phyloP scores from a whole-genome alignment of 2,329 filamentous ascomycete genomes.

The Davidsoniella eucalypti region DNA sequence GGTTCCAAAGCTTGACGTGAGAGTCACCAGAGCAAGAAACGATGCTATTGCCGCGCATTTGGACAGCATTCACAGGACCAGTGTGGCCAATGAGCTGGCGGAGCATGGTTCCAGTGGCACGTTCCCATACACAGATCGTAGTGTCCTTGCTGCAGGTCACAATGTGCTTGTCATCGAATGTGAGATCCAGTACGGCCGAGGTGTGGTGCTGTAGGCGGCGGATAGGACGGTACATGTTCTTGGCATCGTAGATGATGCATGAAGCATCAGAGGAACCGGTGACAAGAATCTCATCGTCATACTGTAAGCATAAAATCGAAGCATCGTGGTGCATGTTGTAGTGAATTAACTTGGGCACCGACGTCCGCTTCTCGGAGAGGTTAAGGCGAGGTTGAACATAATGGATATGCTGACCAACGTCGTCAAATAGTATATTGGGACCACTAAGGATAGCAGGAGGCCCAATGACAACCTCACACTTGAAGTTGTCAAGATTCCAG shows the following conservation, averaged over 20 bases:
- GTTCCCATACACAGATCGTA: slow-evolving; percentile 88
- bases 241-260: slow-evolving; percentile 82
- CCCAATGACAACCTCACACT: slow-evolving; percentile 75
- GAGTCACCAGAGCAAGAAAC: slow-evolving; percentile 92
- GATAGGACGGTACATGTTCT: slow-evolving; percentile 61
- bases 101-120: slow-evolving; percentile 56
- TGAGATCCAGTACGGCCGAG: slow-evolving; percentile 83
- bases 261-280: slow-evolving; percentile 87
- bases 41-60: slow-evolving; percentile 81
- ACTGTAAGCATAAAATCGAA: slow-evolving; percentile 88
- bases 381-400: slow-evolving; percentile 34
- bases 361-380: slow-evolving; percentile 23
- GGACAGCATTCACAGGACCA: slow-evolving; percentile 90
- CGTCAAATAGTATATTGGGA: slow-evolving; percentile 33
- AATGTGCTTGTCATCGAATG: slow-evolving; percentile 82
- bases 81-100: slow-evolving; percentile 71
- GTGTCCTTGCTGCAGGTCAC: slow-evolving; percentile 95
- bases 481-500: slow-evolving; percentile 83
- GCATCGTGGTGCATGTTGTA: slow-evolving; percentile 63
- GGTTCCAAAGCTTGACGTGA: slow-evolving; percentile 86
- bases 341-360: slow-evolving; percentile 36
- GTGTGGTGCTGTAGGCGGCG: slow-evolving; percentile 62
- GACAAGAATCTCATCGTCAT: slow-evolving; percentile 81
- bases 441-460: slow-evolving; percentile 48
- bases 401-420: slow-evolving; percentile 34